These are phyloP conservation scores for Amauroascus niger DNA, from an alignment of 2,329 filamentous ascomycete species.

Conservation along the genomic window DNA sequence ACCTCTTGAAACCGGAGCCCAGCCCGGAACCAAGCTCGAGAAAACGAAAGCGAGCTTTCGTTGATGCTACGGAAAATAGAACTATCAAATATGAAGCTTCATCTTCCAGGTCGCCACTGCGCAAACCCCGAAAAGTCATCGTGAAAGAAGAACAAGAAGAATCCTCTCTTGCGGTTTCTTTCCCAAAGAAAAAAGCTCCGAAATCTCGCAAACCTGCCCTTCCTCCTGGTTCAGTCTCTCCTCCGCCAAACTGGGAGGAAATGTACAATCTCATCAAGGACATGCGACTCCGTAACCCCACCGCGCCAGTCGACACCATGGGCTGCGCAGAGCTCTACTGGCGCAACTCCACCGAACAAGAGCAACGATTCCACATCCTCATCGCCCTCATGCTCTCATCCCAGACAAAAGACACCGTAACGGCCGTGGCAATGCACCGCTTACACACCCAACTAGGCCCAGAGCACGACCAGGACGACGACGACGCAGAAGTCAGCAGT, in stretches of 20 bases:
- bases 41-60: slow-evolving; percentile 40
- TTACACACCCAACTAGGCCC: slow-evolving; percentile 61
- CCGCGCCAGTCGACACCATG: slow-evolving; percentile 92
- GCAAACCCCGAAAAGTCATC: slow-evolving; percentile 20
- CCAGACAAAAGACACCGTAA: slow-evolving; percentile 90
- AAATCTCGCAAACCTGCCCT: slow-evolving; percentile 31
- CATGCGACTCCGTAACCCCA: slow-evolving; percentile 61
- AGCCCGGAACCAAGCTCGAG: slow-evolving; percentile 21
- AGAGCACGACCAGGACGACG: slow-evolving; percentile 15
- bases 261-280: slow-evolving; percentile 67
- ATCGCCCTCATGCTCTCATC: slow-evolving; percentile 82
- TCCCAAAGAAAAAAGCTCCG: slow-evolving; percentile 5
- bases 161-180: slow-evolving; percentile 25
- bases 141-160: slow-evolving; percentile 24
- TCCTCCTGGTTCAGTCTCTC: slow-evolving; percentile 36
- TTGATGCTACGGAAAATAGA: slow-evolving; percentile 19
- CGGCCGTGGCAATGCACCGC: slow-evolving; percentile 68
- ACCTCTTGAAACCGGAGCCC: slow-evolving; percentile 33
- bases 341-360: slow-evolving; percentile 37
- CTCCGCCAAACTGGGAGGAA: slow-evolving; percentile 72
- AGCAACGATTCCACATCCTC: slow-evolving; percentile 75
- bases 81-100: slow-evolving; percentile 5
- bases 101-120: slow-evolving; percentile 16
- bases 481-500: not conserved
- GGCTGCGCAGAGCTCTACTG: slow-evolving; percentile 58